Percentiles rank a stretch among this genome's conserved stretches.
Evolutionary conservation across 257 asterid genomes (phyloP).

Genomic region (Asclepias syriaca): DNA sequence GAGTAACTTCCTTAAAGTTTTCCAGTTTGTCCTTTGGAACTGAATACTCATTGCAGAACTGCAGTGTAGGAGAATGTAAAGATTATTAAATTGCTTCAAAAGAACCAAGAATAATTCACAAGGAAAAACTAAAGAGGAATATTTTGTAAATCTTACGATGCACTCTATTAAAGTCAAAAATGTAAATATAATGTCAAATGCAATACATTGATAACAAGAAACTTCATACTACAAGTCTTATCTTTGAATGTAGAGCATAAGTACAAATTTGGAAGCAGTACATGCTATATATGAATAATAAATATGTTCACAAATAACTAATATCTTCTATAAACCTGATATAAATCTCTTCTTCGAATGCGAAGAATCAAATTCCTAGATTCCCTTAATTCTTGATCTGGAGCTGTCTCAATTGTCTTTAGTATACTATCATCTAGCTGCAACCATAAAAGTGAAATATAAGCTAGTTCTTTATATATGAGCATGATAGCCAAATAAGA

Average conservation of each 20-base stretch:
- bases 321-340: conserved; percentile 48
- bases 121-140: not conserved
- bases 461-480: conserved; percentile 2
- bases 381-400: conserved; percentile 63
- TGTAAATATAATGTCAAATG: not conserved
- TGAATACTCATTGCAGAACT: conserved; percentile 91
- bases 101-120: not conserved
- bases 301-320: not conserved
- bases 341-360: conserved; percentile 76
- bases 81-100: not conserved
- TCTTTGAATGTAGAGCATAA: conserved; percentile 67
- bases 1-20: conserved; percentile 71
- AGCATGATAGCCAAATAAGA: conserved; percentile 5
- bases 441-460: conserved; percentile 23
- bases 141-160: too few species aligned
- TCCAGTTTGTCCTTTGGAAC: conserved; percentile 82
- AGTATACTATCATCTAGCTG: conserved; percentile 87
- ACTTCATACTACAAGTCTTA: conserved; percentile 56
- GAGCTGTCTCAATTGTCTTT: conserved; percentile 86
- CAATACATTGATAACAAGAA: not conserved
- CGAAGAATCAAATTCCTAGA: conserved; percentile 84
- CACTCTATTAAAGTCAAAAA: not conserved
- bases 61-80: conserved; percentile 12
- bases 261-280: not conserved
- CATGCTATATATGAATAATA: not conserved